phyloP scores from a whole-genome alignment of 1,284 basidiomycete species.

The Pisolithus thermaeus region DNA sequence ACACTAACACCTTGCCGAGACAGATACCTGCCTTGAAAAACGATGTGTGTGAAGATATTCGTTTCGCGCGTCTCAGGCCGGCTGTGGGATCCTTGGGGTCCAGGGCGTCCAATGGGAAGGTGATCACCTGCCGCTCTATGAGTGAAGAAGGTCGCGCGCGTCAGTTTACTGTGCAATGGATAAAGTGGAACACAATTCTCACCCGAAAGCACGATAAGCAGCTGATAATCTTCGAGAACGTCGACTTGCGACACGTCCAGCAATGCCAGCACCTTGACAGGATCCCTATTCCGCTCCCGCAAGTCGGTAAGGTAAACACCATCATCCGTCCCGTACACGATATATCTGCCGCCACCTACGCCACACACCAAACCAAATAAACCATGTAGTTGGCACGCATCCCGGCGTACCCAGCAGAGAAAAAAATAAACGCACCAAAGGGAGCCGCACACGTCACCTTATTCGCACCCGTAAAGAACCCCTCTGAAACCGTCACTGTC shows the following conservation, averaged over 20 bases:
- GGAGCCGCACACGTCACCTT: slow-evolving; percentile 94
- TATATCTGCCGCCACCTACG: slow-evolving; percentile 75
- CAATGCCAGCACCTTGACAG: slow-evolving; percentile 86
- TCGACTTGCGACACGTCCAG: slow-evolving; percentile 94
- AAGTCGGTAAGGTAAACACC: slow-evolving; percentile 94
- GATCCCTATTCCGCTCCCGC: slow-evolving; percentile 71
- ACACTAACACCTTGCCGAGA: slow-evolving; percentile 91
- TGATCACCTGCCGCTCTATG: slow-evolving; percentile 89
- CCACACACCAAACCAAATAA: slow-evolving; percentile 28
- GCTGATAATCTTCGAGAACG: slow-evolving; percentile 93
- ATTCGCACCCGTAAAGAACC: slow-evolving; percentile 79
- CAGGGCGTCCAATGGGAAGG: slow-evolving; percentile 92
- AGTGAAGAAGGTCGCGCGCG: not conserved
- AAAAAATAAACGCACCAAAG: slow-evolving; percentile 61
- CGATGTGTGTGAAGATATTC: slow-evolving; percentile 93
- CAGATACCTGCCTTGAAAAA: slow-evolving; percentile 98
- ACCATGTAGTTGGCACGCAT: not conserved
- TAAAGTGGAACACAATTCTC: slow-evolving; percentile 17
- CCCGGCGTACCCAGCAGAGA: not conserved
- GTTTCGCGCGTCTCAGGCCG: slow-evolving; percentile 89
- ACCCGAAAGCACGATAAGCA: slow-evolving; percentile 93
- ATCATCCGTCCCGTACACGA: slow-evolving; percentile 96
- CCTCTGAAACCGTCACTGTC: slow-evolving; percentile 78
- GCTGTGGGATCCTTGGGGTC: slow-evolving; percentile 88
- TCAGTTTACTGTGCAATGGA: slow-evolving; percentile 1